Conservation (phyloP, 1,284 basidiomycete species). For the Pyrrhoderma lamaoense region DNA sequence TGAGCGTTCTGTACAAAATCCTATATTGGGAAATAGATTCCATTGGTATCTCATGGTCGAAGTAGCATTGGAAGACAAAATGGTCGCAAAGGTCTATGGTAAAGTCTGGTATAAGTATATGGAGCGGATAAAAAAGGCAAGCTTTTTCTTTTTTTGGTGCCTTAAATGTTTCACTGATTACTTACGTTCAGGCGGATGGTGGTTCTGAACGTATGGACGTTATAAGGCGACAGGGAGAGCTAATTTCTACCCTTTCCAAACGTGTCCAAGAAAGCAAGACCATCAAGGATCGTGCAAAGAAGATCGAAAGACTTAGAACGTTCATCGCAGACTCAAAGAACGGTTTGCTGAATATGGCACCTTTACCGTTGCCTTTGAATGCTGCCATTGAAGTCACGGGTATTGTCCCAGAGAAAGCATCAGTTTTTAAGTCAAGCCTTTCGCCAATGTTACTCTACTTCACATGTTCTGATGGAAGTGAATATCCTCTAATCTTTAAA, state of each 20-base stretch:
- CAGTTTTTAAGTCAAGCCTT: conserved; percentile 96
- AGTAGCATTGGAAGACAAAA: conserved; percentile 68
- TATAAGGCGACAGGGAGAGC: conserved; percentile 78
- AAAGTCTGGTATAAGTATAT: conserved; percentile 86
- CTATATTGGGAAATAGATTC: conserved; percentile 82
- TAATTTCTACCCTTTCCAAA: conserved; percentile 77
- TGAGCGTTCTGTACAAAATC: conserved; percentile 74
- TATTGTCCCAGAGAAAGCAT: conserved; percentile 85
- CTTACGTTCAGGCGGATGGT: conserved; percentile 48
- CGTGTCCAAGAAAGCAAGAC: conserved; percentile 82
- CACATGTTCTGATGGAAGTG: conserved; percentile 65
- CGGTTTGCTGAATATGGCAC: conserved; percentile 64
- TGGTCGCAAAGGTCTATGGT: conserved; percentile 87
- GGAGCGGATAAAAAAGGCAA: conserved; percentile 77
- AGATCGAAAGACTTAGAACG: conserved; percentile 89
- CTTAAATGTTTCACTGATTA: conserved; percentile 17
- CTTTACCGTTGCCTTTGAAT: conserved; percentile 86
- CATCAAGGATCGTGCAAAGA: conserved; percentile 93
- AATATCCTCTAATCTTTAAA: conserved; percentile 97
- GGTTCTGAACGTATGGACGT: conserved; percentile 75
- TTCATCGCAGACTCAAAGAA: conserved; percentile 84
- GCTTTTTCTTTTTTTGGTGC: conserved; percentile 23
- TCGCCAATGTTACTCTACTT: conserved; percentile 90
- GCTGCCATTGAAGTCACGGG: conserved; percentile 77
- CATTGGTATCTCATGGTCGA: conserved; percentile 99